Base-by-base conservation (phyloP, 2,329 filamentous ascomycete species). In the Colletotrichum sp. region DNA sequence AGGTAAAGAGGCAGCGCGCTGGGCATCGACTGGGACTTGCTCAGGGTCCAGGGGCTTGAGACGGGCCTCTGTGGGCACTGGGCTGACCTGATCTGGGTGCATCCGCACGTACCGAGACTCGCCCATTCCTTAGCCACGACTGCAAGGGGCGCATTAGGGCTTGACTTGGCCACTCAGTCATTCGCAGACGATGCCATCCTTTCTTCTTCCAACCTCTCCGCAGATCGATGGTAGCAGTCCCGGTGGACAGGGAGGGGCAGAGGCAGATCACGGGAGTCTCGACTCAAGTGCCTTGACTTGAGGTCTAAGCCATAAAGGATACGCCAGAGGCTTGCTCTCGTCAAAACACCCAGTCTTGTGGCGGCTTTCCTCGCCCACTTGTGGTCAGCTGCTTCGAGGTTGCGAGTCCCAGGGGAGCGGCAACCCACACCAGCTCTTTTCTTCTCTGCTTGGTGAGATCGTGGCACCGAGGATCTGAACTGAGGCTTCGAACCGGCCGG, bases 221-320 rank as follows among this genome's bases (percentile, higher is more conserved):
- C 73, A 76, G 70, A 76, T 76, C 70, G 73, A 76, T 73, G 73
- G 73, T 73, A 32, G 70, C 64, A 73, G 59, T 73, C 72, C 64
- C 66, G 63, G 70, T 69, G 73, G 73, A 12, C 73, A 76, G 70
- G 70, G 67, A 70, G 59, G 72, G 72, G 67, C 61, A 49, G 59
- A 52, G 61, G 61, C 67, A 65, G 67, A 75, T 75, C 67, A 75
- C 34, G 67, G 71, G 64, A 69, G 64, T 27, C 57, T 72, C 69
- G 63, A 72, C 39, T 57, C 55, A 29, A 66, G 36, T 65, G 52
- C 61, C 68, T 67, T 27, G 69, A 61, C 36, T 25, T 16, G 36
- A 72, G 62, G 73, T 49, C 63, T 63, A 29, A 29, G n/a, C 36
- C 34, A 62, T 32, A 25, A 44, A 52, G 22, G 30, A 59, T n/a